phyloP scores from a whole-genome alignment of 139 green algal species.

The Ostreobium quekettii region DNA sequence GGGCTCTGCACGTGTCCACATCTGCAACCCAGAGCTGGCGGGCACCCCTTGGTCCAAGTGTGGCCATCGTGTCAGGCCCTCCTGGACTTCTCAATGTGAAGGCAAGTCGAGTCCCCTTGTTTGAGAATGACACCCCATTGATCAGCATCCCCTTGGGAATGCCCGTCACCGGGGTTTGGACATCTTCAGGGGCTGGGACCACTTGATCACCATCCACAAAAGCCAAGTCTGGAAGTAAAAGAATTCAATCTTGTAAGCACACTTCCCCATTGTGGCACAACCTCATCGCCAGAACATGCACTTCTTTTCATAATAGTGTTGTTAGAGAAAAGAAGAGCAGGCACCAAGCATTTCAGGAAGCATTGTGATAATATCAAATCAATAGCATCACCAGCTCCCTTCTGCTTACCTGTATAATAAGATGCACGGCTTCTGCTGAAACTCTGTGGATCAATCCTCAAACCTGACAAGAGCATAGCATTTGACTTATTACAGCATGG shows the following conservation, averaged over 20 bases:
- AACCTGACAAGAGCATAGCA: slow-evolving; percentile 34
- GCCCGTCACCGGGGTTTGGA: slow-evolving; percentile 41
- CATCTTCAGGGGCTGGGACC: slow-evolving; percentile 33
- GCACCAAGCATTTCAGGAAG: background rate
- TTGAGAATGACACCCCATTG: slow-evolving; percentile 70
- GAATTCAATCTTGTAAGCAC: background rate
- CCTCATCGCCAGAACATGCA: background rate
- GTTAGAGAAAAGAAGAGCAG: background rate
- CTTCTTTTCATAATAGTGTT: background rate
- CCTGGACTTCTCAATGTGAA: slow-evolving; percentile 74
- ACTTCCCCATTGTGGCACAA: slow-evolving; percentile 2
- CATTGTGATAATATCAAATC: background rate
- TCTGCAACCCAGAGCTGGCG: slow-evolving; percentile 87
- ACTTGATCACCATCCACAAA: slow-evolving; percentile 24
- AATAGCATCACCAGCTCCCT: background rate
- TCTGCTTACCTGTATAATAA: slow-evolving; percentile 45
- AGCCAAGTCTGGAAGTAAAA: slow-evolving; percentile 22
- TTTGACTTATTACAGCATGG: background rate
- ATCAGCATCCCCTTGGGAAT: slow-evolving; percentile 58
- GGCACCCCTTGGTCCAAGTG: slow-evolving; percentile 45
- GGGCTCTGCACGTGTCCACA: slow-evolving; percentile 43
- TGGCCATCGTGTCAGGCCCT: slow-evolving; percentile 40
- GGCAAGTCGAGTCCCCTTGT: slow-evolving; percentile 56
- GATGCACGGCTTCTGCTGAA: slow-evolving; percentile 69
- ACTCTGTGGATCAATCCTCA: slow-evolving; percentile 79